Base-by-base conservation (phyloP, 2,329 filamentous ascomycete species). In the Alternaria arborescens region DNA sequence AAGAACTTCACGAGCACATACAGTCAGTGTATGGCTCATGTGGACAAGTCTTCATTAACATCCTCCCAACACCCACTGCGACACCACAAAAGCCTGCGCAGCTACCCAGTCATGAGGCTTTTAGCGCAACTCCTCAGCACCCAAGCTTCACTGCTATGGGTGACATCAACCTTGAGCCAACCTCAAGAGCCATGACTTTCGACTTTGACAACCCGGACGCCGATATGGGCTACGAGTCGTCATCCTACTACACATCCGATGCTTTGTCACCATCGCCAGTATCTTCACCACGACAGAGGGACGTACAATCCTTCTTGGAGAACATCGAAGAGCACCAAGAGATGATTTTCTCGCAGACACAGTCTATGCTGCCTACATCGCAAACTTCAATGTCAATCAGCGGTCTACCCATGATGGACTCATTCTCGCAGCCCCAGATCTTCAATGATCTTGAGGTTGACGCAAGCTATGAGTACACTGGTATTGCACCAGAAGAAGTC, bases 401-500 rank as follows among this genome's bases (percentile, higher is more conserved):
- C 26, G 57, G 64, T n/a, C 51, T 70, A 2, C 58, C 67, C 16
- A 40, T 30, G 24, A 54, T 59, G n/a, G 68, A 69, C n/a, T 67
- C 69, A 5, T 62, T 66, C 36, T 55, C 69, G 8, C 64, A 69
- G 20, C 52, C 67, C 34, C 65, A 67, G 24, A 64, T 70, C 12
- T 72, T 75, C 62, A 65, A 68, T 18, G 84, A 84, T 44, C 77
- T 86, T 34, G 83, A 86, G 61, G 81, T 88, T 26, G 85, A 88
- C 60, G 86, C 87, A n/a, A 87, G 83, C 36, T 85, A 88, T 57
- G 86, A 87, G 56, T 89, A 93, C 66, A 97, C 94, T 1, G 94
- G 94, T 26, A 90, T 98, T 58, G 94, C 91, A 1, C 82, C 90
- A 43, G 94, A 97, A 69, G 93, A 98, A 61, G 81, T 85, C 26